These are phyloP conservation scores for Aspergillus ellipticus DNA, from an alignment of 495 filamentous ascomycete genomes.

Conservation along the genomic window DNA sequence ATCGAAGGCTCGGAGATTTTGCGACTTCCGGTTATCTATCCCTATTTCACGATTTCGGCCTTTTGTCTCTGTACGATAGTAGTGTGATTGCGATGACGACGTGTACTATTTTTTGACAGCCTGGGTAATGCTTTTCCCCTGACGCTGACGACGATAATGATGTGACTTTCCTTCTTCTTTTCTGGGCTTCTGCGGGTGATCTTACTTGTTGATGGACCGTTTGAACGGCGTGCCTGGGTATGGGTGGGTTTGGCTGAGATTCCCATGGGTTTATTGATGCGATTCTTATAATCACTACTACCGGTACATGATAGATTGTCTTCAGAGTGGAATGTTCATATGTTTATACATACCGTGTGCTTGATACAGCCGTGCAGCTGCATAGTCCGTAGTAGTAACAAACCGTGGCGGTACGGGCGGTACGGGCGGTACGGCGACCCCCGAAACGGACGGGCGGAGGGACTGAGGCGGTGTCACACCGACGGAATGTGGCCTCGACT, in stretches of 20 bases:
- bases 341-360: no score
- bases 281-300: background rate
- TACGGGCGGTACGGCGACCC: background rate
- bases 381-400: no score
- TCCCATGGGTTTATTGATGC: background rate
- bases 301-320: background rate
- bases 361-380: no score
- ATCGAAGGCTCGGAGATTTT: background rate
- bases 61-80: background rate
- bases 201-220: background rate
- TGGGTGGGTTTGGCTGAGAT: background rate
- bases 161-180: background rate
- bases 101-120: slow-evolving; percentile 3
- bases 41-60: background rate
- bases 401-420: slow-evolving; percentile 2
- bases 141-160: background rate
- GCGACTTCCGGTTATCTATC: background rate
- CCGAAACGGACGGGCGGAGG: no score
- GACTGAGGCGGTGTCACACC: slow-evolving; percentile 7
- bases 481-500: slow-evolving; percentile 9
- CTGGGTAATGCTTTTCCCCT: slow-evolving; percentile 8
- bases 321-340: background rate
- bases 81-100: background rate
- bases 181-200: background rate
- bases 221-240: background rate